Percentiles rank a stretch among this genome's conserved stretches.
These are phyloP conservation scores for Chondrus crispus DNA, from an alignment of 23 red algal genomes.

Conservation along the genomic window DNA sequence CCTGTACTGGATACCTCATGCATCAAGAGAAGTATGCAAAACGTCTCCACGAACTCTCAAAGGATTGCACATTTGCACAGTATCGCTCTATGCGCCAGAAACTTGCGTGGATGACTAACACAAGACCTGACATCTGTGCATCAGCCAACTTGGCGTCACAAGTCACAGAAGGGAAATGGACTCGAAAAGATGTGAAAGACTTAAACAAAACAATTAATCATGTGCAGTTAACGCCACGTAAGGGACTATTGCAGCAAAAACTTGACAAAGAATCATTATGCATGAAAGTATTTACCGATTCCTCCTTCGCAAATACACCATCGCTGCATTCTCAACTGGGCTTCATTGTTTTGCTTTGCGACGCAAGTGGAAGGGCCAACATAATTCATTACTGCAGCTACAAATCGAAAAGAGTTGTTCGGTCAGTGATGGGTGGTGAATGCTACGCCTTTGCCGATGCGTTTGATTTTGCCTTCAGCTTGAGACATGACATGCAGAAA, in stretches of 20 bases:
- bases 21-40: neutral
- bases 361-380: neutral
- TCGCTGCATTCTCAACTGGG: neutral
- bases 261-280: neutral
- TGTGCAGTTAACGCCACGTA: neutral
- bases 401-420: neutral
- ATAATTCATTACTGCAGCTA: conserved; percentile 6
- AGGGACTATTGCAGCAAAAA: neutral
- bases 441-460: conserved; percentile 12
- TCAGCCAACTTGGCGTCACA: neutral
- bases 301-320: neutral
- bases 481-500: neutral
- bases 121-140: neutral
- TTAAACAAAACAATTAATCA: neutral
- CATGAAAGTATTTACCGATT: conserved; percentile 25
- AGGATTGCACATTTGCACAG: neutral
- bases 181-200: too few species aligned
- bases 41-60: neutral
- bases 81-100: neutral
- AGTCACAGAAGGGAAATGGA: too few species aligned
- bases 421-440: conserved; percentile 39
- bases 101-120: conserved; percentile 1
- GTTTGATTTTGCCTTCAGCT: conserved; percentile 1
- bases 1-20: neutral
- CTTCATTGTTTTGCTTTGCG: neutral